Conservation (phyloP, 768 basidiomycete species). For the Leccinum olivaceopallidum region DNA sequence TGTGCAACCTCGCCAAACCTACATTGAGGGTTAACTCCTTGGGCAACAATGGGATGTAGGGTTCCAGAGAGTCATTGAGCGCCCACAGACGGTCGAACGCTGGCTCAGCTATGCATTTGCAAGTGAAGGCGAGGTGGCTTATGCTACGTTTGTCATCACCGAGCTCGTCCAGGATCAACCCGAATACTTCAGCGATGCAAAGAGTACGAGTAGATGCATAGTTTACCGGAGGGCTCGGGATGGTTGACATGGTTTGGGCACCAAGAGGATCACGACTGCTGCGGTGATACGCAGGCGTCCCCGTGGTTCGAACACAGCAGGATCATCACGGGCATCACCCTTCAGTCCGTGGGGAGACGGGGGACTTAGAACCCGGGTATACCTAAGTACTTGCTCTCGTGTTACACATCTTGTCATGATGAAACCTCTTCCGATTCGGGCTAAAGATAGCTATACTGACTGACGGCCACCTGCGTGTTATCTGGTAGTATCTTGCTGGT, state of each 20-base stretch:
- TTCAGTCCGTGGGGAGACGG: no score
- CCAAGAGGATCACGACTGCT: not conserved
- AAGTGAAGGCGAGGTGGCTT: constrained; percentile 20
- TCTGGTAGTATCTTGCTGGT: constrained; percentile 2
- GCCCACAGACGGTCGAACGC: constrained; percentile 27
- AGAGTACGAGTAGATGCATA: constrained; percentile 10
- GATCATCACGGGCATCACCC: not conserved
- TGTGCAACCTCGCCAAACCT: constrained; percentile 1
- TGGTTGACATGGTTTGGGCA: constrained; percentile 9
- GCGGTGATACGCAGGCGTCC: not conserved
- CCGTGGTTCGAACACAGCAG: not conserved
- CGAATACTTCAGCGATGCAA: constrained; percentile 23
- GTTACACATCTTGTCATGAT: no score
- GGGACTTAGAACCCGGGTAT: not conserved
- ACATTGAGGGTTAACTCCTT: constrained; percentile 23
- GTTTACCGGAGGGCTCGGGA: not conserved
- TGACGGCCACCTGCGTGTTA: not conserved
- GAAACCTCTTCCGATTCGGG: not conserved
- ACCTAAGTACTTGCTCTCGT: no score
- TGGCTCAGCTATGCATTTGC: constrained; percentile 20
- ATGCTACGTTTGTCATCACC: constrained; percentile 19
- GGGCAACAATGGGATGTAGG: constrained; percentile 25
- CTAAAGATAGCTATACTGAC: not conserved
- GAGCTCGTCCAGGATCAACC: constrained; percentile 25
- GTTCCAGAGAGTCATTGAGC: constrained; percentile 26